A percentile compares a stretch with the other conserved stretches of the same genome.
These are phyloP conservation scores for Clavispora fructus DNA, from an alignment of 805 yeast genomes.

Conservation along the genomic window DNA sequence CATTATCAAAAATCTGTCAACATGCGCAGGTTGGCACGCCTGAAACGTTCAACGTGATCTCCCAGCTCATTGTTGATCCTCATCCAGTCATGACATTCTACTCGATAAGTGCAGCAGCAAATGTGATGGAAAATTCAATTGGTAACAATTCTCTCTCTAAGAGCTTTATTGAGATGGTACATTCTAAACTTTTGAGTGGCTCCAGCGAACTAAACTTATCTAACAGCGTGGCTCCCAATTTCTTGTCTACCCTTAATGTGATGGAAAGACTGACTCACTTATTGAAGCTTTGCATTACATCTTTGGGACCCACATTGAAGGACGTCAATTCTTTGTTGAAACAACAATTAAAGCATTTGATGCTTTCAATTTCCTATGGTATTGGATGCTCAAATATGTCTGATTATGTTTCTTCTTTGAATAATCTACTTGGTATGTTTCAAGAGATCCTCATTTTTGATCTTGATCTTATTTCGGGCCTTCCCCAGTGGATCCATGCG, in stretches of 20 bases:
- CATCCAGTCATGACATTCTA: slow-evolving; percentile 80
- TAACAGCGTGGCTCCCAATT: slow-evolving; percentile 28
- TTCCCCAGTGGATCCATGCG: slow-evolving; percentile 24
- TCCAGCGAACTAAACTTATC: slow-evolving; percentile 32
- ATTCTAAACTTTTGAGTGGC: slow-evolving; percentile 32
- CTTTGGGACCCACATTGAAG: slow-evolving; percentile 35
- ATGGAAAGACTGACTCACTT: slow-evolving; percentile 19
- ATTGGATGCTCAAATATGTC: slow-evolving; percentile 25
- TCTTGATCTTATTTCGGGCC: slow-evolving; percentile 28
- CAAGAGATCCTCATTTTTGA: slow-evolving; percentile 38
- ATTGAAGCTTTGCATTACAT: slow-evolving; percentile 27
- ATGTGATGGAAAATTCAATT: slow-evolving; percentile 52
- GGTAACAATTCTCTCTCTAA: slow-evolving; percentile 41
- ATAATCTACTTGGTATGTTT: slow-evolving; percentile 21
- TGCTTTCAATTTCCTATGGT: slow-evolving; percentile 25
- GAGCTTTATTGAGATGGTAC: slow-evolving; percentile 27
- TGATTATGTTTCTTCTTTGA: slow-evolving; percentile 23
- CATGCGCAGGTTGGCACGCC: slow-evolving; percentile 24
- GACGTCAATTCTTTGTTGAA: slow-evolving; percentile 17
- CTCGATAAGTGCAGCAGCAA: slow-evolving; percentile 55
- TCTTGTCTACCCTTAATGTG: slow-evolving; percentile 29
- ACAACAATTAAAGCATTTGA: slow-evolving; percentile 20
- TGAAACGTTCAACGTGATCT: slow-evolving; percentile 50
- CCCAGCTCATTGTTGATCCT: slow-evolving; percentile 67
- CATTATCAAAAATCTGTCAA: slow-evolving; percentile 27